Evolutionary conservation across 164 flowering plant species (phyloP).

Genomic region (Sextonia rubra): DNA sequence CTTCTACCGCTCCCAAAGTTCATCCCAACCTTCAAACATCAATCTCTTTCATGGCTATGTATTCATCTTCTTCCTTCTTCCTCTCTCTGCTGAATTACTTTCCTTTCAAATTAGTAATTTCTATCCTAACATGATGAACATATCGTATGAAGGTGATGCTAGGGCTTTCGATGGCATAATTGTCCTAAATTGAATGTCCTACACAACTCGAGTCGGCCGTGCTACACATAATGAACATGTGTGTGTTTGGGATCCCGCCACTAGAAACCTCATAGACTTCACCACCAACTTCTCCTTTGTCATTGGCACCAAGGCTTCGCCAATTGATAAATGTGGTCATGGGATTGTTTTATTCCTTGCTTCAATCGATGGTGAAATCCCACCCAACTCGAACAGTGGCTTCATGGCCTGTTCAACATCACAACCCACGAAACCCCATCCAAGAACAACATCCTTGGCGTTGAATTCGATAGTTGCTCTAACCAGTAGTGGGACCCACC

Average conservation of each 20-base stretch:
- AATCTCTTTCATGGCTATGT: too few relatives aligned
- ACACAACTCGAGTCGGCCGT: background rate
- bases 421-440: background rate
- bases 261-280: constrained; percentile 30
- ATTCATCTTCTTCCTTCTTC: too few relatives aligned
- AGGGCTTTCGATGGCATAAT: background rate
- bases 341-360: constrained; percentile 54
- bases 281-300: constrained; percentile 36
- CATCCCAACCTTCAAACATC: too few relatives aligned
- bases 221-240: background rate
- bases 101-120: constrained; percentile 6
- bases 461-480: constrained; percentile 35
- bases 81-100: background rate
- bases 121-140: background rate
- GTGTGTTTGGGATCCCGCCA: constrained; percentile 7
- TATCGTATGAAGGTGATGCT: constrained; percentile 1
- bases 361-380: constrained; percentile 19
- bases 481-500: constrained; percentile 25
- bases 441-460: constrained; percentile 25
- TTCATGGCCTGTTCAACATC: constrained; percentile 36
- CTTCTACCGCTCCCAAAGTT: too few relatives aligned
- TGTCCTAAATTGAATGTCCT: background rate
- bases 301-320: constrained; percentile 8
- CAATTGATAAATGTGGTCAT: constrained; percentile 17
- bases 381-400: constrained; percentile 30